Percentiles rank a stretch among this genome's conserved stretches.
These are phyloP conservation scores for Komagataella populi DNA, from an alignment of 805 yeast species.

Conservation along the genomic window DNA sequence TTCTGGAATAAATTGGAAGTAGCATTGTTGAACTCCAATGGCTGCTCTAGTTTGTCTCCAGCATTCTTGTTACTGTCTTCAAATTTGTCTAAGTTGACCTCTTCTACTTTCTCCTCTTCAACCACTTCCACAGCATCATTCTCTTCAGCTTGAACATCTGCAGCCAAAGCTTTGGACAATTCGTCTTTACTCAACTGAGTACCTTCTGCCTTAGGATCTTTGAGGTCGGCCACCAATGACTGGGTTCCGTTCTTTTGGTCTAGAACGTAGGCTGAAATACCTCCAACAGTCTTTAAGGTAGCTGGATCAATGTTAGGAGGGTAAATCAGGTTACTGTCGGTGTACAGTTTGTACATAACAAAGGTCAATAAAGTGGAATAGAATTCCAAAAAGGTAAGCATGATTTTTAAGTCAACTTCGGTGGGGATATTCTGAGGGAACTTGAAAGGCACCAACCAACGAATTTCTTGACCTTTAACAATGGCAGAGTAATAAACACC, in stretches of 20 bases:
- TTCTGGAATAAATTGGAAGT: constrained; percentile 55
- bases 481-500: constrained; percentile 93
- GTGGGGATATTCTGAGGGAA: constrained; percentile 92
- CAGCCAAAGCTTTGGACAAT: constrained; percentile 37
- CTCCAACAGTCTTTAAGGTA: constrained; percentile 79
- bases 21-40: constrained; percentile 41
- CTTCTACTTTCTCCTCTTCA: constrained; percentile 26
- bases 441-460: constrained; percentile 96
- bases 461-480: constrained; percentile 80
- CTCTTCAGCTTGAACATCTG: constrained; percentile 30
- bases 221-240: constrained; percentile 23
- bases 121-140: constrained; percentile 22
- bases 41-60: constrained; percentile 69
- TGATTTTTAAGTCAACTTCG: constrained; percentile 91
- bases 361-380: constrained; percentile 87
- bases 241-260: constrained; percentile 30
- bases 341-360: constrained; percentile 71
- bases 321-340: constrained; percentile 74
- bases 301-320: constrained; percentile 75
- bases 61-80: constrained; percentile 44
- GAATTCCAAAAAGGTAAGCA: constrained; percentile 93
- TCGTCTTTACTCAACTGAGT: constrained; percentile 26
- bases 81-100: constrained; percentile 56
- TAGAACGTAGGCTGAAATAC: constrained; percentile 70
- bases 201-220: constrained; percentile 15